phyloP scores from a whole-genome alignment of 139 green algal genomes.

The Auxenochlorella pyrenoidosa region DNA sequence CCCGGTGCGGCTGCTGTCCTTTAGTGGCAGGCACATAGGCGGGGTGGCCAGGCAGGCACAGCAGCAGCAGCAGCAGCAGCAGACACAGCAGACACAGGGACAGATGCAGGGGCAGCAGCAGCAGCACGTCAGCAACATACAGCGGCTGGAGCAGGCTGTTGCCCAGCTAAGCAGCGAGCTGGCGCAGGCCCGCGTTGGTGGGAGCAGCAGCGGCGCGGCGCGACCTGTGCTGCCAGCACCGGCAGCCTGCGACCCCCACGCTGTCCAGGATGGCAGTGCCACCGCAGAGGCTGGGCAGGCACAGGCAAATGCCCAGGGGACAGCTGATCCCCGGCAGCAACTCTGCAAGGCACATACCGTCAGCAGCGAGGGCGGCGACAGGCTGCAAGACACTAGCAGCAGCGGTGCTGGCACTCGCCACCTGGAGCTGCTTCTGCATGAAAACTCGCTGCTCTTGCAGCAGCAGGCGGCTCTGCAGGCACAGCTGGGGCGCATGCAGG shows the following conservation, averaged over 20 bases:
- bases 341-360: no score
- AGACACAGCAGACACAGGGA: not conserved
- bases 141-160: conserved; percentile 18
- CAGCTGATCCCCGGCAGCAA: no score
- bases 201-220: not conserved
- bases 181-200: not conserved
- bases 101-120: not conserved
- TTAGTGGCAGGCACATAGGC: not conserved
- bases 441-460: conserved; percentile 23
- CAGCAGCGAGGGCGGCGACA: not conserved
- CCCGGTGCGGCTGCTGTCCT: conserved; percentile 27
- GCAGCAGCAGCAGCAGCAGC: not conserved
- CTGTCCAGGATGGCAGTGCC: no score
- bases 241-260: no score
- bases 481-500: conserved; percentile 25
- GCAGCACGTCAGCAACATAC: not conserved
- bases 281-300: no score
- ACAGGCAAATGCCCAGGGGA: no score
- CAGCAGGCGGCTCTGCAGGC: conserved; percentile 6
- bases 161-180: conserved; percentile 25
- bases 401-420: not conserved
- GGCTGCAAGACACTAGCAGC: no score
- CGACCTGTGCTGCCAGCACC: not conserved
- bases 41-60: no score
- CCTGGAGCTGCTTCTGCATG: not conserved